A percentile compares a stretch with the other conserved stretches of the same genome.
phyloP scores from a whole-genome alignment of 2,329 filamentous ascomycete species.

The Paecilomyces formosus region DNA sequence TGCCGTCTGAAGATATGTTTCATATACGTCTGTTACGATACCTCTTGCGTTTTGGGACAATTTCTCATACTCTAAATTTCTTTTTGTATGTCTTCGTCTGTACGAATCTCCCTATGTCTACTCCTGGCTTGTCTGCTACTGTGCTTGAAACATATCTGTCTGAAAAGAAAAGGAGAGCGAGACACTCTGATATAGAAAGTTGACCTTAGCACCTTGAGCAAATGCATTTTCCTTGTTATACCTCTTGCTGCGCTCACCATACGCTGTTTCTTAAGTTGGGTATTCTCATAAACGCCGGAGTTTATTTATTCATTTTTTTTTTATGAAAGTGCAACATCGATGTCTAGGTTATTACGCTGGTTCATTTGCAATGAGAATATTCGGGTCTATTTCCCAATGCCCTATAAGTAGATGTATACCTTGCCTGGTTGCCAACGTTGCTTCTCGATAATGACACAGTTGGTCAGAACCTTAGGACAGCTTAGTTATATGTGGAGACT shows the following conservation, averaged over 20 bases:
- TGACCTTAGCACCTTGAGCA: not conserved
- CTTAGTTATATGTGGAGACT: too few relatives aligned
- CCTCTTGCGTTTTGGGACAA: not conserved
- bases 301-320: too few relatives aligned
- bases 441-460: too few relatives aligned
- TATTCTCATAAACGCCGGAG: not conserved
- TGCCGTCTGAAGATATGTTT: not conserved
- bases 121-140: not conserved
- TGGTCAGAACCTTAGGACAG: too few relatives aligned
- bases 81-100: not conserved
- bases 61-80: not conserved
- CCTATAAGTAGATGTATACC: too few relatives aligned
- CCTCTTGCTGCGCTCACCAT: not conserved
- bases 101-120: not conserved
- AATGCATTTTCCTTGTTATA: not conserved
- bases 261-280: not conserved
- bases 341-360: too few relatives aligned
- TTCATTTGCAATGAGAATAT: too few relatives aligned
- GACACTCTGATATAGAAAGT: not conserved
- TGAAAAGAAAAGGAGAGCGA: not conserved
- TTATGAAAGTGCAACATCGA: too few relatives aligned
- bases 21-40: not conserved
- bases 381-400: too few relatives aligned
- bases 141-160: not conserved
- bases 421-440: too few relatives aligned